A percentile compares a stretch with the other conserved stretches of the same genome.
phyloP scores from a whole-genome alignment of 2,329 filamentous ascomycete species.

The Cytospora chrysosperma region DNA sequence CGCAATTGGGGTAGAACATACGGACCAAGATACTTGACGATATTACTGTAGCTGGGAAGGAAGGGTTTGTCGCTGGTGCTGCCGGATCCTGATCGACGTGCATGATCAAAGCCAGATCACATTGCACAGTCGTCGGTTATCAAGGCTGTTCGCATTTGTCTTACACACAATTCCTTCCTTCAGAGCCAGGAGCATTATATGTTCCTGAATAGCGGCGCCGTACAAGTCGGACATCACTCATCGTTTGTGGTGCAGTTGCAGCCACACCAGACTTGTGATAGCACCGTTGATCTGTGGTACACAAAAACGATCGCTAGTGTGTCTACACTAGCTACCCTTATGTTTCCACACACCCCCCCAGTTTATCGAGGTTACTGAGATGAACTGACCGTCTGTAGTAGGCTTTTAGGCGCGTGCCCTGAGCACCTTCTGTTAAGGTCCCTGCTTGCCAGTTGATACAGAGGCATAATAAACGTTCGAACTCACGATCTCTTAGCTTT shows the following conservation, averaged over 20 bases:
- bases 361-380: too few relatives aligned
- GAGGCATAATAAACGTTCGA: too few relatives aligned
- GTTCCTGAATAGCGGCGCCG: neutral
- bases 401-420: too few relatives aligned
- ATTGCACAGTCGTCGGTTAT: neutral
- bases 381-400: too few relatives aligned
- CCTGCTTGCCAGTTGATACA: too few relatives aligned
- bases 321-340: too few relatives aligned
- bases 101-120: neutral
- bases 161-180: too few relatives aligned
- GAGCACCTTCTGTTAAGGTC: too few relatives aligned
- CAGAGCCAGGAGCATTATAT: neutral
- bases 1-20: too few relatives aligned
- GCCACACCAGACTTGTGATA: neutral
- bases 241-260: neutral
- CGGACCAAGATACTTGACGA: neutral
- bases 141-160: constrained; percentile 3
- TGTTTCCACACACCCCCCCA: too few relatives aligned
- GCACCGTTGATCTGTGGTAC: neutral
- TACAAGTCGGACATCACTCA: neutral
- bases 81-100: neutral
- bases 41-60: neutral
- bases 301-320: too few relatives aligned
- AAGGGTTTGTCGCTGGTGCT: neutral
- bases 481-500: too few relatives aligned